Evolutionary conservation across 768 basidiomycete genomes (phyloP).

Genomic region (Lentinula sp.): DNA sequence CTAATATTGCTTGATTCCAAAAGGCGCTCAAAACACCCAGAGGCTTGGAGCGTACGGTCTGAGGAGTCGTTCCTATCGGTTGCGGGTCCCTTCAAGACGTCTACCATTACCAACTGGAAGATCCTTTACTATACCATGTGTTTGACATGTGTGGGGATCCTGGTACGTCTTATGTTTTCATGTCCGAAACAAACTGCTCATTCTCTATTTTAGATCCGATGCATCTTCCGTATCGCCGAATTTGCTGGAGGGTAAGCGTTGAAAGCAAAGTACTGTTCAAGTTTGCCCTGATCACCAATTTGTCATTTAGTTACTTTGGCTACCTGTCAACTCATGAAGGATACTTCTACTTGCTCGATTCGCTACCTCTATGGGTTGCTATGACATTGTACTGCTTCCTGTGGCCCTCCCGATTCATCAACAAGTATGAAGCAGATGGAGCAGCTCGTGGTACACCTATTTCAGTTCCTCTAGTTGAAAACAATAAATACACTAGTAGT

Average conservation of each 20-base stretch:
- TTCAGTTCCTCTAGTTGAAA: neutral
- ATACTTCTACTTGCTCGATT: conserved; percentile 49
- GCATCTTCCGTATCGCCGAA: conserved; percentile 42
- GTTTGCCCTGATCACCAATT: neutral
- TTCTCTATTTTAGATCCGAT: conserved; percentile 31
- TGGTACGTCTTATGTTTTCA: conserved; percentile 26
- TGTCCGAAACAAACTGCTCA: neutral
- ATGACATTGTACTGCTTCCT: conserved; percentile 28
- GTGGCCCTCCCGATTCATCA: conserved; percentile 11
- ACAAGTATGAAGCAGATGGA: neutral
- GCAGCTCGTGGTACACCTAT: neutral
- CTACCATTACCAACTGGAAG: conserved; percentile 35
- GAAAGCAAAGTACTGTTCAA: neutral
- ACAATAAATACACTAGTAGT: neutral
- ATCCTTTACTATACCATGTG: conserved; percentile 29
- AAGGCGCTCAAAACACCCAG: neutral
- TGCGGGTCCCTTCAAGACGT: conserved; percentile 11
- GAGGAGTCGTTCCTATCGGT: conserved; percentile 23
- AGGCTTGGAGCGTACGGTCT: conserved; percentile 4
- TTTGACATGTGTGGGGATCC: conserved; percentile 38
- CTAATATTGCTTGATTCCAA: neutral
- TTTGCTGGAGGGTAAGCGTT: conserved; percentile 35
- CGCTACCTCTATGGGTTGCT: conserved; percentile 43
- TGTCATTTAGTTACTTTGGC: conserved; percentile 16
- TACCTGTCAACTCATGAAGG: conserved; percentile 37